Conservation (phyloP, 2,329 filamentous ascomycete species). For the Neonectria hederae region DNA sequence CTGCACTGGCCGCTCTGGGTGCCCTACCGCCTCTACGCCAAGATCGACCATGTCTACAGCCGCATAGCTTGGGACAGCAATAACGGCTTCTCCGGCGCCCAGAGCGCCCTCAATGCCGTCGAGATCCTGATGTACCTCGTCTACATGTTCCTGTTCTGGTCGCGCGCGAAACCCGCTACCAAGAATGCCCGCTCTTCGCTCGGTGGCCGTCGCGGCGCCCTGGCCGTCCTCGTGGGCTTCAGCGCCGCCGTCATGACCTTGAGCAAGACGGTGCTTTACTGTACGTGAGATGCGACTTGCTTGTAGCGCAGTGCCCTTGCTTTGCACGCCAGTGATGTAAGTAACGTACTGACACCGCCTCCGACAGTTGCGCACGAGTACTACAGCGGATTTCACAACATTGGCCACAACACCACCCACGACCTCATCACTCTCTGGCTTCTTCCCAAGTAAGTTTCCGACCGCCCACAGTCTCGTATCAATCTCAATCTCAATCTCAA, state of each 20-base stretch:
- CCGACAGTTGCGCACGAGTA: constrained; percentile 64
- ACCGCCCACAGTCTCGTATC: background rate
- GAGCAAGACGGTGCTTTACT: constrained; percentile 70
- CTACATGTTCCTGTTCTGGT: constrained; percentile 59
- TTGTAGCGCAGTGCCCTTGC: background rate
- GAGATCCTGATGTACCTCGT: constrained; percentile 72
- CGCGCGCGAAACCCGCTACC: constrained; percentile 21
- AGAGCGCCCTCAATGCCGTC: constrained; percentile 73
- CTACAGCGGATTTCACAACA: constrained; percentile 64
- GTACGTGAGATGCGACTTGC: constrained; percentile 50
- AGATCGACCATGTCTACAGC: constrained; percentile 84
- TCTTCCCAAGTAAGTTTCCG: constrained; percentile 63
- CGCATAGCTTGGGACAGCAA: constrained; percentile 73
- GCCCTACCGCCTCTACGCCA: constrained; percentile 83
- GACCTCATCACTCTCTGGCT: constrained; percentile 64
- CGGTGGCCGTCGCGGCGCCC: constrained; percentile 54
- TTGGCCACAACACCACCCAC: constrained; percentile 61
- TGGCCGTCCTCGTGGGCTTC: constrained; percentile 60
- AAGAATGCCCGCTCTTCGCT: constrained; percentile 47
- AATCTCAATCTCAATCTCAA: constrained; percentile 5
- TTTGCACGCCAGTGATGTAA: too few relatives aligned
- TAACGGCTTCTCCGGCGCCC: constrained; percentile 82
- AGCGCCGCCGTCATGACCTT: constrained; percentile 67
- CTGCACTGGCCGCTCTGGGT: constrained; percentile 77
- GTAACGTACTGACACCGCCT: background rate